Base-by-base conservation (phyloP, 2,329 filamentous ascomycete species). In the Venturia oleaginea region DNA sequence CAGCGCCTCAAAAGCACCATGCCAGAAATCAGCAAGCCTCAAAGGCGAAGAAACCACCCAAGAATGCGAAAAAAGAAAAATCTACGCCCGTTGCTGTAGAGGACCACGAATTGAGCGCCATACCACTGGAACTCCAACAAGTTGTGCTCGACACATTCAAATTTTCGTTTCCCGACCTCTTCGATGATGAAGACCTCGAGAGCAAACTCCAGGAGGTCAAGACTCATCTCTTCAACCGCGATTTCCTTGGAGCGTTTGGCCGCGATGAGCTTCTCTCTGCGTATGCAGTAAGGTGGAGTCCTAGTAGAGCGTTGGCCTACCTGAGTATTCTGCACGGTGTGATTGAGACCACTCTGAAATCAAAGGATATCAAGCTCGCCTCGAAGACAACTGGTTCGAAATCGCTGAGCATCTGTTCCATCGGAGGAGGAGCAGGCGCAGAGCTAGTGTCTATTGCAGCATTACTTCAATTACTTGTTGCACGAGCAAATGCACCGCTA, bases 241-340 rank as follows among this genome's bases (percentile, higher is more conserved):
- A 97, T 73, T 97, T 97, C 76, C 81, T 81, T 15, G 78, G 80
- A 19, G 93, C 93, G 0, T 99, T 97, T 76, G 86, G 86, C 0
- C 81, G 81, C 57, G 81, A 85, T 64, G 85, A 88, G 55, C 84
- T 88, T 69, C 81, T 97, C 22, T 85, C 89, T 66, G 90, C 89
- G 11, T 99, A 99, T 78, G 91, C 91, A 10, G 84, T 91, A 63
- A 80, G 94, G 70, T 99, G 93, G 92, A 96, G 92, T 75, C 90
- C 93, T 1, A 89, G 89, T 62, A 82, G 94, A 63, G 89, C 92
- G 0, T 77, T 97, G 62, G 91, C 88, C 67, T 97, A 97, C 76
- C 80, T 85, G n/a, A 78, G 82, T n/a, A 72, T 87, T 19, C 80
- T 87, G 30, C 72, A 70, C 66, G 67, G 76, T 71, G 64, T 77